phyloP scores from a whole-genome alignment of 768 basidiomycete genomes.

The Calocybe gangraenosa region DNA sequence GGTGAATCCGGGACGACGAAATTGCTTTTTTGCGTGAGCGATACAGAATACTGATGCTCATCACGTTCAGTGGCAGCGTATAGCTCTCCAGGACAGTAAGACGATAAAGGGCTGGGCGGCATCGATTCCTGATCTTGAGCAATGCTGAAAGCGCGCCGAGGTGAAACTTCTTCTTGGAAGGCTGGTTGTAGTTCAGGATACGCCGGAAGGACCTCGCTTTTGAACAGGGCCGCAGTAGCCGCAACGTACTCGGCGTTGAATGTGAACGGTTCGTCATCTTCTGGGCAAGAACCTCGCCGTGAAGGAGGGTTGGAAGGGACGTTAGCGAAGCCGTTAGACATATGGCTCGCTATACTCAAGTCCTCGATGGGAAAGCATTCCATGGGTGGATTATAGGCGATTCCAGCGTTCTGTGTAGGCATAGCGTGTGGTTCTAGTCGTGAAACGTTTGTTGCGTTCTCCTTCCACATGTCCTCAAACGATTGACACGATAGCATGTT shows the following conservation, averaged over 20 bases:
- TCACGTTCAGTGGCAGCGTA: slow-evolving; percentile 12
- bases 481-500: neutral
- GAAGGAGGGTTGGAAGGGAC: slow-evolving; percentile 11
- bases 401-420: neutral
- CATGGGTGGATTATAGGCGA: neutral
- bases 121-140: slow-evolving; percentile 12
- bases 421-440: neutral
- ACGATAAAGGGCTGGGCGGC: slow-evolving; percentile 15
- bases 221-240: slow-evolving; percentile 28
- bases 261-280: slow-evolving; percentile 32
- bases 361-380: neutral
- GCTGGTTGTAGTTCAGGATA: slow-evolving; percentile 26
- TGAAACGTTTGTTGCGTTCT: neutral
- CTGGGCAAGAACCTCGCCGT: slow-evolving; percentile 15
- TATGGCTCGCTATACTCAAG: neutral
- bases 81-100: slow-evolving; percentile 15
- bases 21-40: slow-evolving; percentile 10
- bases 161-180: slow-evolving; percentile 12
- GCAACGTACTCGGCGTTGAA: slow-evolving; percentile 32
- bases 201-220: slow-evolving; percentile 28
- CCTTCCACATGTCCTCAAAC: slow-evolving; percentile 3
- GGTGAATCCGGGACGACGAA: slow-evolving; percentile 5
- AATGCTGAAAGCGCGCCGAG: slow-evolving; percentile 15
- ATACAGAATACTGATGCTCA: slow-evolving; percentile 9
- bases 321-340: neutral